A percentile compares a stretch with the other conserved stretches of the same genome.
phyloP scores from a whole-genome alignment of 371 early-diverging fungal genomes.

The Amoeboaphelidium occidentale region DNA sequence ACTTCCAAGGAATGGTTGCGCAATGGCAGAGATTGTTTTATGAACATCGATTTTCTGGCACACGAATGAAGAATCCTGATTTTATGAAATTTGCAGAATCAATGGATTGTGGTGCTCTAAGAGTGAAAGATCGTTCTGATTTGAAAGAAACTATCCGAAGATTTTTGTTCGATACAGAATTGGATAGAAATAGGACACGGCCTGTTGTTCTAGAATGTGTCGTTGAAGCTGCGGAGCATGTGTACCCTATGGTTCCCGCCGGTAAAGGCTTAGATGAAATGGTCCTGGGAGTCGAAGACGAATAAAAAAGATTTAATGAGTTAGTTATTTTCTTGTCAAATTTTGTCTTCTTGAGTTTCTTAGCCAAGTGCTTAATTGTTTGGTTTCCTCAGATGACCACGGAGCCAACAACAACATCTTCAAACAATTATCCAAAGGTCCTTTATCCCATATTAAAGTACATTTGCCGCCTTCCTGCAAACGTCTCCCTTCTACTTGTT shows the following conservation, averaged over 20 bases:
- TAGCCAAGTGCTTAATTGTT: too few species aligned
- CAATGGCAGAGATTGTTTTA: constrained; percentile 97
- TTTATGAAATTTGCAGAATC: constrained; percentile 89
- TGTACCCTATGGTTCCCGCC: constrained; percentile 91
- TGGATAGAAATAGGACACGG: constrained; percentile 5
- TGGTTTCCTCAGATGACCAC: too few species aligned
- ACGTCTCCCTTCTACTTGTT: too few species aligned
- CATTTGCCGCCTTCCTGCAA: too few species aligned
- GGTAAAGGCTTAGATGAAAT: constrained; percentile 72
- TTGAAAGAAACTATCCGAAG: constrained; percentile 64
- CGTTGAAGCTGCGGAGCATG: constrained; percentile 69
- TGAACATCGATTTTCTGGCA: constrained; percentile 75
- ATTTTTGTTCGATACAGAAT: constrained; percentile 34
- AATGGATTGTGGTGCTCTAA: constrained; percentile 68
- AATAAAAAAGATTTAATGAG: too few species aligned
- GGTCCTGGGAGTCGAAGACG: constrained; percentile 1
- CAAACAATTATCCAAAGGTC: too few species aligned
- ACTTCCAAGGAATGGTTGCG: constrained; percentile 75
- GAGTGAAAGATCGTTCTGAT: constrained; percentile 51
- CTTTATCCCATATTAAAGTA: too few species aligned
- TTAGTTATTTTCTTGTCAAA: too few species aligned
- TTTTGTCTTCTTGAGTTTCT: too few species aligned
- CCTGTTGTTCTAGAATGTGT: constrained; percentile 77
- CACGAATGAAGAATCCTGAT: constrained; percentile 87
- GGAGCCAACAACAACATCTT: too few species aligned